Base-by-base conservation (phyloP, 1,284 basidiomycete genomes). In the Lentinula novae-zelandiae region DNA sequence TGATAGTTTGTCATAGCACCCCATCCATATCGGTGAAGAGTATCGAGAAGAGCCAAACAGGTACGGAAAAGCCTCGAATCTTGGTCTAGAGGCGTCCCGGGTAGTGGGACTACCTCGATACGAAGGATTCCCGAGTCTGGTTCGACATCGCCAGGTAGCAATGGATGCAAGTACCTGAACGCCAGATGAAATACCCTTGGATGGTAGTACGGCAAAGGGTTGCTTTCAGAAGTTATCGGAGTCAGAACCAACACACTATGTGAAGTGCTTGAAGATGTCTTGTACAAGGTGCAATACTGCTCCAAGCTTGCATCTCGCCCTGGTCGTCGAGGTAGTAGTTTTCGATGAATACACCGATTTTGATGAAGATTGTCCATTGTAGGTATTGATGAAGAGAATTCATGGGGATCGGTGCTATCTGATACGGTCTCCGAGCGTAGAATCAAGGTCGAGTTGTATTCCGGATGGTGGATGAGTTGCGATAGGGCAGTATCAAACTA, bases 21-120 rank as follows among this genome's bases (percentile, higher is more conserved):
- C 85, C 88, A 93, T 9, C 90, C 89, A 69, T 97, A 93, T 51
- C 92, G 85, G 72, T 94, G 89, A 17, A 96, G 72, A 0, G 90
- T 86, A 62, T 95, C 91, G 9, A 98, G 80, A 7, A 98, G 82
- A 0, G 87, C 82, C 4, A 94, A 76, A 40, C 86, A 89, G 0
- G 93, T 97, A 17, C 94, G 84, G 65, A 90, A 89, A 0, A 96
- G 78, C 3, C 93, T 78, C 0, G 86, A 84, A 61, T 81, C 77
- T 0, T 76, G 71, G 63, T 86, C 84, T 0, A 75, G 74, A 0
- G 82, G 75, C 0, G 80, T 84, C 0, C 71, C 75, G 1, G 82
- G 76, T 0, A 85, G 71, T 5, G 85, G 78, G n/a, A 86, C 67
- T 1, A 82, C 76, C 63, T 86, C 84, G 57, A 88, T 82, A n/a